Evolutionary conservation across 2,329 filamentous ascomycete species (phyloP), one percentile per base, ranked within the genome.

Genomic region (Alternaria sp.): DNA sequence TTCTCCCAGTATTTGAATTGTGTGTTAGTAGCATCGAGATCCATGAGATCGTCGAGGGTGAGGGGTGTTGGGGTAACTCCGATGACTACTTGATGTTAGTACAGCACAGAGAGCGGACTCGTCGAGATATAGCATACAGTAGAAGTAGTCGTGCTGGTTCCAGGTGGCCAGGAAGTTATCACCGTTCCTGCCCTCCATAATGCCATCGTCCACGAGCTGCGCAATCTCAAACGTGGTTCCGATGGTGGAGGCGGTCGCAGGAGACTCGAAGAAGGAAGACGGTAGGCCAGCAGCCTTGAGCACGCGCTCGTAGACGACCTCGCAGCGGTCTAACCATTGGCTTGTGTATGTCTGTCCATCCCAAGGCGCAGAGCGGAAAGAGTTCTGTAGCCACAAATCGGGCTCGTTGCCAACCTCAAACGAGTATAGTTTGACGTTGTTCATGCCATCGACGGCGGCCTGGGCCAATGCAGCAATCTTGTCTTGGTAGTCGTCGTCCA

Each of bases 71-170:
- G 70, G 6, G 83, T 82, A 5, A 85, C 82, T 32, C 80, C 81
- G 60, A 85, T 80, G 69, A 83, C 75, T 78, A 49, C 0, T 48
- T 32, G 2, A n/a, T 38, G 58, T 75, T 67, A 74, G 68, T 27
- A 45, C 30, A 6, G 25, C 2, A 27, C 25, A 27, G 32, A n/a
- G 18, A 41, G 16, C 25, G n/a, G 45, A n/a, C 8, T 22, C 9
- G 8, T 28, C 11, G 5, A 18, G 14, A 25, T 22, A 18, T 16
- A 38, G 64, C 73, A 32, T 68, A 76, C 74, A 85, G 66, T 85
- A 85, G 68, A 82, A 84, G 73, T 85, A 85, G 69, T 85, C 81
- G 70, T 85, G 84, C 73, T 85, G 83, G 63, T 85, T 85, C 83
- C 83, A 85, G 28, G 74, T 75, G 16, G 80, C 69, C 59, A 83